Percentiles rank a stretch among this genome's conserved stretches.
Evolutionary conservation across 2,329 filamentous ascomycete species (phyloP).

Genomic region (Sporothrix inflata): DNA sequence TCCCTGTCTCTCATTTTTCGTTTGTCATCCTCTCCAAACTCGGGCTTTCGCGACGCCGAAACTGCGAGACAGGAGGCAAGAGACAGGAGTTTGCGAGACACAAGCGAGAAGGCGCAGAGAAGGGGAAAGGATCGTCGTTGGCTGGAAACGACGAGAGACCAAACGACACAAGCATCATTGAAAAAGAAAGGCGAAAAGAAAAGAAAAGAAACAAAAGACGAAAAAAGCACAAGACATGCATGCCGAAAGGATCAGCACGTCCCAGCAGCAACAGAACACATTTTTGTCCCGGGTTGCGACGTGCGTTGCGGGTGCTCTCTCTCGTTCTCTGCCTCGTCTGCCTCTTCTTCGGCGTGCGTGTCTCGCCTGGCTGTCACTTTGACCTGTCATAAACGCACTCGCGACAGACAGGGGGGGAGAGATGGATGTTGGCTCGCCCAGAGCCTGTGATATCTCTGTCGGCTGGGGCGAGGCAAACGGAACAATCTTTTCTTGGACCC

Average conservation of each 20-base stretch:
- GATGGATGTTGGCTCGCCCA: neutral
- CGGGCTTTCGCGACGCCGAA: neutral
- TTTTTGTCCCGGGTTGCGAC: conserved; percentile 10
- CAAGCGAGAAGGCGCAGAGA: neutral
- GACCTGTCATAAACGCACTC: conserved; percentile 12
- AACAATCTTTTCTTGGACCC: neutral
- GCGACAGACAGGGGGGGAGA: neutral
- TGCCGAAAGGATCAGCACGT: neutral
- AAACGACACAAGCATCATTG: neutral
- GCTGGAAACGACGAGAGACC: neutral
- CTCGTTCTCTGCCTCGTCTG: neutral
- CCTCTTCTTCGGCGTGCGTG: neutral
- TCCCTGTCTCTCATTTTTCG: neutral
- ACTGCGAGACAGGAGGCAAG: neutral
- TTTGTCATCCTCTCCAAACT: neutral
- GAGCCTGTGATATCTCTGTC: neutral
- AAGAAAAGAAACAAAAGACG: neutral
- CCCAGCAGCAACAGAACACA: conserved; percentile 10
- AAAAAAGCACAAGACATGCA: neutral
- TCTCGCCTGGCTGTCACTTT: conserved; percentile 4
- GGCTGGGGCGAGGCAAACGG: conserved; percentile 11
- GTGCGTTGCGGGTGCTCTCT: neutral
- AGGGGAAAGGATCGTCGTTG: neutral
- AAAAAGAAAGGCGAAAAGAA: neutral
- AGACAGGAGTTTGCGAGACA: conserved; percentile 7